phyloP scores from a whole-genome alignment of 257 asterid genomes.

The Nicotiana sylvestris region DNA sequence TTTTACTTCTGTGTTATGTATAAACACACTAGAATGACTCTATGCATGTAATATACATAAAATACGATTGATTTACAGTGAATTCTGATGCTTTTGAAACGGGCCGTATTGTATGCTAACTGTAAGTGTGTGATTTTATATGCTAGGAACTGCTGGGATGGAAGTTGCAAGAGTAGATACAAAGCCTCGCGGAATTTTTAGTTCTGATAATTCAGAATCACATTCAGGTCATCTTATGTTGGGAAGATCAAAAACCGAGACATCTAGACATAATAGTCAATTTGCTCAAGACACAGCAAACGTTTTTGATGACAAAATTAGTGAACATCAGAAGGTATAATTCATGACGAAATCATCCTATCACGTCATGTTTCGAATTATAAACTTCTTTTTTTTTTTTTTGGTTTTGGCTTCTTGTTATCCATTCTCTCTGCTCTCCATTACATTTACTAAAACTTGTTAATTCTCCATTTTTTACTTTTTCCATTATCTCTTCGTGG shows the following conservation, averaged over 20 bases:
- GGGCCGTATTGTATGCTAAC: neutral
- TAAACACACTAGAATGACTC: neutral
- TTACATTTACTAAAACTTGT: neutral
- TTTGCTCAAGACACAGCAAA: conserved; percentile 72
- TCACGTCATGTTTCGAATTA: neutral
- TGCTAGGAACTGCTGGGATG: conserved; percentile 45
- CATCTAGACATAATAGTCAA: conserved; percentile 43
- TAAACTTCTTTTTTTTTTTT: neutral
- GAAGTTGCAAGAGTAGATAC: conserved; percentile 43
- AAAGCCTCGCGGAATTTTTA: conserved; percentile 44
- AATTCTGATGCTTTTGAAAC: neutral
- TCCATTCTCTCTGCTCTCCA: neutral
- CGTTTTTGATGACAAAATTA: conserved; percentile 60
- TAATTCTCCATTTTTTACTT: neutral
- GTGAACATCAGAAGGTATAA: conserved; percentile 78
- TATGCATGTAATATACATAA: neutral
- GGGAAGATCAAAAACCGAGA: conserved; percentile 69
- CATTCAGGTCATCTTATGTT: conserved; percentile 27
- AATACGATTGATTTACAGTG: neutral
- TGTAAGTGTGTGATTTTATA: conserved; percentile 15
- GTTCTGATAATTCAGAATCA: conserved; percentile 33
- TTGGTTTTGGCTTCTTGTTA: neutral
- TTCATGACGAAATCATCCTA: neutral
- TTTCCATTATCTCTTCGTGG: neutral
- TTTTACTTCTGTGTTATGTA: neutral